Evolutionary conservation across 1,284 basidiomycete species (phyloP), one percentile per base, ranked within the genome.

Genomic region (Sanghuangporus sanghuang): DNA sequence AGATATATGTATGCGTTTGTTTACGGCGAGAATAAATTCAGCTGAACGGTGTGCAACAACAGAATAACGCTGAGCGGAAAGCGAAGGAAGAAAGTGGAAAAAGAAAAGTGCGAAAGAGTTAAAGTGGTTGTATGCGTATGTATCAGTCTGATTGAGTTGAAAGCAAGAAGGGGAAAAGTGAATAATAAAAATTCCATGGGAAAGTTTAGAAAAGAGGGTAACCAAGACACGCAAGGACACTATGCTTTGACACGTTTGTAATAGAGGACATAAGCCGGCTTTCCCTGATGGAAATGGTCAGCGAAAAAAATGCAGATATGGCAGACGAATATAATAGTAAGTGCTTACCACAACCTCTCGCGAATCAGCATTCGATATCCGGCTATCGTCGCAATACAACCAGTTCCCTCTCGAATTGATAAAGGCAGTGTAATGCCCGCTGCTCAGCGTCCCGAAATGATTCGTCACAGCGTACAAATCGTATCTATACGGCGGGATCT

Each of bases 361-460:
- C 53, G 88, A 78, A 61, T 92, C 85, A 35, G 86, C 86, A 48
- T 79, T 71, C 61, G 85, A 84, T 65, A 93, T 81, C 68, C 85
- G 86, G 71, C 92, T 93, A 73, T 96, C 94, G 69, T 95, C 93
- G 72, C 92, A 95, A 71, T 91, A 92, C 71, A 87, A 76, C 94
- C 94, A 96, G 61, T 85, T 83, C 38, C 89, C 87, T 65, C 87
- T 81, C 9, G 90, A 91, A 38, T 86, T 81, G 61, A 96, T 84
- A 70, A 87, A 94, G 18, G 94, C 91, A 55, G 93, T 96, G 74
- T 96, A 98, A 75, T 98, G 95, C 0, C 95, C 95, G 69, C 90
- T 92, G 69, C 87, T 93, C 64, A 97, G 75, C 71, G 88, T 95
- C 6, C 95, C 95, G 73, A 88, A 92, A 76, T 98, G 95, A 74